A percentile compares a stretch with the other conserved stretches of the same genome.
Conservation (phyloP, 2,329 filamentous ascomycete species). For the Diplodia scrobiculata region DNA sequence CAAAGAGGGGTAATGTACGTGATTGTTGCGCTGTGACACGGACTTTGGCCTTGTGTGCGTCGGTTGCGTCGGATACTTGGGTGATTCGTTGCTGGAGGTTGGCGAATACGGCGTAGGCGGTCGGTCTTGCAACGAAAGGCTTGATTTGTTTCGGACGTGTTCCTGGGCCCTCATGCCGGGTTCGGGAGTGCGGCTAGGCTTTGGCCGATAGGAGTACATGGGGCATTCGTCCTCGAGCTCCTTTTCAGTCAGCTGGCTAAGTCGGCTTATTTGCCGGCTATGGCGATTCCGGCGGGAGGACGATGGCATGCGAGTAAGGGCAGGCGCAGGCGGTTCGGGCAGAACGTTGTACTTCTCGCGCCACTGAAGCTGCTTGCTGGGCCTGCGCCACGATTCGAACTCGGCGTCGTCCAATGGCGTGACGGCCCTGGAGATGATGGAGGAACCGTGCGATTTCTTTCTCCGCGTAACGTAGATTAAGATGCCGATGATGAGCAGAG, state of each 20-base stretch:
- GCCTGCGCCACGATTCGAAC: slow-evolving; percentile 47
- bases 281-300: slow-evolving; percentile 14
- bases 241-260: slow-evolving; percentile 21
- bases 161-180: neutral
- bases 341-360: slow-evolving; percentile 36
- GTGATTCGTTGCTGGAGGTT: slow-evolving; percentile 35
- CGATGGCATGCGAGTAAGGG: slow-evolving; percentile 26
- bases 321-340: slow-evolving; percentile 25
- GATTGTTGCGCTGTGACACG: slow-evolving; percentile 22
- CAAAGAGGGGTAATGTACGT: slow-evolving; percentile 44
- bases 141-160: slow-evolving; percentile 28
- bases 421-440: slow-evolving; percentile 44
- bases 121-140: slow-evolving; percentile 41
- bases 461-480: slow-evolving; percentile 42
- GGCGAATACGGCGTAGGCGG: slow-evolving; percentile 47
- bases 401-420: slow-evolving; percentile 47
- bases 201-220: slow-evolving; percentile 29
- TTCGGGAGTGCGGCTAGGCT: slow-evolving; percentile 6
- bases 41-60: slow-evolving; percentile 17
- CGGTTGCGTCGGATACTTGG: neutral
- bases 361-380: slow-evolving; percentile 43
- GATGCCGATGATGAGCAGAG: slow-evolving; percentile 37
- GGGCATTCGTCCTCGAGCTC: slow-evolving; percentile 35
- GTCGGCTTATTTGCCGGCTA: slow-evolving; percentile 2
- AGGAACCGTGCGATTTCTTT: slow-evolving; percentile 34